Evolutionary conservation across 2,329 filamentous ascomycete species (phyloP).

Genomic region (Immersiporthe knoxdaviesiana): DNA sequence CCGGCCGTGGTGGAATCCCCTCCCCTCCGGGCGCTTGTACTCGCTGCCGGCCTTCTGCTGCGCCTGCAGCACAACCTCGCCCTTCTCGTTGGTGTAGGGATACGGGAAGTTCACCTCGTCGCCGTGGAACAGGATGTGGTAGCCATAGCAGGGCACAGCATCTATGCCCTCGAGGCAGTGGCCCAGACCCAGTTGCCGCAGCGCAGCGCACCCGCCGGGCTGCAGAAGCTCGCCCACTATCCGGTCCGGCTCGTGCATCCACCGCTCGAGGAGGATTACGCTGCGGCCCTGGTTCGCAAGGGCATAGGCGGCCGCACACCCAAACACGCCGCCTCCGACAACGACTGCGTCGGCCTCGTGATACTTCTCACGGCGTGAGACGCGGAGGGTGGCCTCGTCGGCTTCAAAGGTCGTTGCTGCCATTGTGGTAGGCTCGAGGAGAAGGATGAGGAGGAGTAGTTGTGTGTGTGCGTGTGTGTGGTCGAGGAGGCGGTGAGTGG

Average conservation of each 20-base stretch:
- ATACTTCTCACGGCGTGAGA: constrained; percentile 54
- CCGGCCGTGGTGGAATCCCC: constrained; percentile 90
- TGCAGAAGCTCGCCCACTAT: constrained; percentile 96
- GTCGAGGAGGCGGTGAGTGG: not conserved
- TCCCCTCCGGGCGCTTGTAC: constrained; percentile 66
- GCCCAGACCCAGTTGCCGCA: constrained; percentile 77
- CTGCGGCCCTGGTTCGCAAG: constrained; percentile 88
- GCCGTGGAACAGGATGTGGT: constrained; percentile 83
- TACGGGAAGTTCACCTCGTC: constrained; percentile 78
- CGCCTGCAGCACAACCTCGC: constrained; percentile 42
- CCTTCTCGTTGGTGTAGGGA: constrained; percentile 61
- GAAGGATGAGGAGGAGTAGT: no score
- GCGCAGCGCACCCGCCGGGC: constrained; percentile 82
- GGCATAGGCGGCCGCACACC: constrained; percentile 82
- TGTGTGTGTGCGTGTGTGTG: no score
- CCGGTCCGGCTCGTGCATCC: constrained; percentile 87
- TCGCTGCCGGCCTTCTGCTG: constrained; percentile 36
- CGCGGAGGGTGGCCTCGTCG: constrained; percentile 41
- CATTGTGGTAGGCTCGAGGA: not conserved
- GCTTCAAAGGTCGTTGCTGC: constrained; percentile 41
- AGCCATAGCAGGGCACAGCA: constrained; percentile 79
- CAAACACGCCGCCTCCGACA: constrained; percentile 87
- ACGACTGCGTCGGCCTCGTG: constrained; percentile 84
- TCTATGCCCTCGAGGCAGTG: constrained; percentile 90
- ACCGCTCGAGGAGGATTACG: constrained; percentile 86